phyloP scores from a whole-genome alignment of 1,284 basidiomycete species.

The Pterulicium gracile region DNA sequence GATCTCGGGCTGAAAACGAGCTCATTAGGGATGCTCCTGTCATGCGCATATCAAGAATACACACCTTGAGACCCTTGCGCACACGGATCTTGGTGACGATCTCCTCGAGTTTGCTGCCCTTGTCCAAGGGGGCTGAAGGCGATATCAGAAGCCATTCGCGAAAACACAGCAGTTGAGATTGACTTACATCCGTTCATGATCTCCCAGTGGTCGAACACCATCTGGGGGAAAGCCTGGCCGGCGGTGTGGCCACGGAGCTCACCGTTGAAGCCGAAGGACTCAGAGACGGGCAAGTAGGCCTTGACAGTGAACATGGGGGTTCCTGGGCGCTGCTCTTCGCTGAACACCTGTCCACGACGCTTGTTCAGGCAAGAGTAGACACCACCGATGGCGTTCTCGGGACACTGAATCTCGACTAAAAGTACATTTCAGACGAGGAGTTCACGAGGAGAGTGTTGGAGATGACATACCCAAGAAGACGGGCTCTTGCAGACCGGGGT shows the following conservation, averaged over 20 bases:
- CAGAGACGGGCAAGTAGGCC: conserved; percentile 93
- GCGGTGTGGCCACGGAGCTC: conserved; percentile 88
- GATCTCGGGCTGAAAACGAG: conserved; percentile 57
- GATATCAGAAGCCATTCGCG: no score
- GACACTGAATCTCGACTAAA: conserved; percentile 93
- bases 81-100: conserved; percentile 77
- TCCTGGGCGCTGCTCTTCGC: conserved; percentile 93
- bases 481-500: conserved; percentile 92
- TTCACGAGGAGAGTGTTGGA: not conserved
- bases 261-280: conserved; percentile 99
- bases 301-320: conserved; percentile 99
- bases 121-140: conserved; percentile 58
- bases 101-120: conserved; percentile 85
- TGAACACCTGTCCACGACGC: conserved; percentile 98
- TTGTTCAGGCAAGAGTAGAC: conserved; percentile 95
- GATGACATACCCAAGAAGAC: conserved; percentile 71
- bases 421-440: conserved; percentile 6
- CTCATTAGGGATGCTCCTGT: conserved; percentile 9
- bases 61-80: conserved; percentile 89
- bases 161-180: conserved; percentile 12
- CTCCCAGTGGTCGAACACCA: conserved; percentile 91
- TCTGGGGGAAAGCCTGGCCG: conserved; percentile 98
- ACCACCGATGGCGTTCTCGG: conserved; percentile 96
- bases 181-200: conserved; percentile 69
- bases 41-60: conserved; percentile 1